Base-by-base conservation (phyloP, 2,329 filamentous ascomycete genomes). In the Tolypocladium amazonense region DNA sequence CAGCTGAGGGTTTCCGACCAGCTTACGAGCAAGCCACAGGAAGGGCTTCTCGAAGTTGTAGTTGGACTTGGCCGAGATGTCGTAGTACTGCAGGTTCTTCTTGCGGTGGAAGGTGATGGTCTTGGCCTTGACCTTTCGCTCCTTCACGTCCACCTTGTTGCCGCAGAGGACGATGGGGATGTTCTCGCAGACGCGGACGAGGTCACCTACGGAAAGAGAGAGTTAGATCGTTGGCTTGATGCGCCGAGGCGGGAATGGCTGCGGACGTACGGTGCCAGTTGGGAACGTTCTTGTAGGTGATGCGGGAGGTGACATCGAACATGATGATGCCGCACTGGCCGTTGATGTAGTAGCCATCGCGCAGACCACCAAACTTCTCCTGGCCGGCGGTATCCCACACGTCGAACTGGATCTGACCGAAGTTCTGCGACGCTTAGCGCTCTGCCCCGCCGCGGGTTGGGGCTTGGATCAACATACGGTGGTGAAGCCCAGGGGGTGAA, bases 21-120 rank as follows among this genome's bases (percentile, higher is more conserved):
- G 88, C 88, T 99, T 99, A 78, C 94, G 88, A 69, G 92, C 93
- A 71, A 99, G 88, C 94, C 94, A 97, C 71, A 97, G 88, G 90
- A 99, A 97, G 65, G 93, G 93, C 87, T 97, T 99, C 88, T 97
- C 93, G 79, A 97, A 97, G 88, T 97, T 97, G 83, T 99, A 97
- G 86, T 97, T 97, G 74, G 92, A 97, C 85, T 97, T 99, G 79
- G 94, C 94, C 50, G 92, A 97, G 77, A 97, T 97, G 71, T 97
- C 94, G 85, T 99, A 99, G 87, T 97, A 99, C 81, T 99, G 94
- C 58, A 99, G 88, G 81, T 97, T 99, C 88, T 99, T 99, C 90
- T 99, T 99, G 81, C 94, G 91, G 86, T 99, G 94, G 90, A 99
- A 99, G 68, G 94, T 99, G 80, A 99, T 99, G 76, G 93, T 95